Percentiles rank a stretch among this genome's conserved stretches.
Evolutionary conservation across 2,329 filamentous ascomycete species (phyloP).

Genomic region (Cadophora luteo-olivacea): DNA sequence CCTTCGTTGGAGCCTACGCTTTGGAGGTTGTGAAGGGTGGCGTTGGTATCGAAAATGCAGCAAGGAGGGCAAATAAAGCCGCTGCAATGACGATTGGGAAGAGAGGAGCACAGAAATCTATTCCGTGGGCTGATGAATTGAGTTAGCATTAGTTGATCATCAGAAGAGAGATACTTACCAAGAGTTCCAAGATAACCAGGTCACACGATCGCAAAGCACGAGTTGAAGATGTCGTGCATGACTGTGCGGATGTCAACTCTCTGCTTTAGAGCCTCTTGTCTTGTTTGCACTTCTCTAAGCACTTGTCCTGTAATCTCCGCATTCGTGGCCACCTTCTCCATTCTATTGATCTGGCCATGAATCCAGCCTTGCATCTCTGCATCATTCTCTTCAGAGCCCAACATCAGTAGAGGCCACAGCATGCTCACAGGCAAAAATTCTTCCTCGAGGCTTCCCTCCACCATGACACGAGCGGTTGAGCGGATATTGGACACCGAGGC

Average conservation of each 20-base stretch:
- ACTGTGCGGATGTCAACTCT: slow-evolving; percentile 48
- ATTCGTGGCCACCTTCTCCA: slow-evolving; percentile 54
- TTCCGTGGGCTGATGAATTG: slow-evolving; percentile 23
- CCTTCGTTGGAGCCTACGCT: not conserved
- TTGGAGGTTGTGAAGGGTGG: not conserved
- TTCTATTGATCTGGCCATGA: slow-evolving; percentile 53
- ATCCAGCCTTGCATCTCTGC: slow-evolving; percentile 57
- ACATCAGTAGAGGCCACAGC: slow-evolving; percentile 63
- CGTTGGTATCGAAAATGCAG: not conserved
- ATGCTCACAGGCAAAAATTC: slow-evolving; percentile 60
- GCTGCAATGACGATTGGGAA: slow-evolving; percentile 16
- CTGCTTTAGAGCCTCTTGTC: slow-evolving; percentile 50
- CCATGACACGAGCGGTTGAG: slow-evolving; percentile 53
- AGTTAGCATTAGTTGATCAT: not conserved
- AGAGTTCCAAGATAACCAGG: too few species aligned
- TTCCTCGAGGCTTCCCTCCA: slow-evolving; percentile 48
- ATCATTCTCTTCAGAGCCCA: slow-evolving; percentile 61
- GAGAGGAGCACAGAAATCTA: slow-evolving; percentile 17
- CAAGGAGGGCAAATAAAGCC: slow-evolving; percentile 2
- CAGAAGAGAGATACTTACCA: too few species aligned
- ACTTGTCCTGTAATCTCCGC: slow-evolving; percentile 54
- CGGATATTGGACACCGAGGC: slow-evolving; percentile 58
- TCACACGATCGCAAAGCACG: slow-evolving; percentile 33
- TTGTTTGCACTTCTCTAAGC: slow-evolving; percentile 52
- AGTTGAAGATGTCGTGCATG: slow-evolving; percentile 18